These are phyloP conservation scores for Colletotrichum navitas DNA, from an alignment of 2,329 filamentous ascomycete genomes.

Conservation along the genomic window DNA sequence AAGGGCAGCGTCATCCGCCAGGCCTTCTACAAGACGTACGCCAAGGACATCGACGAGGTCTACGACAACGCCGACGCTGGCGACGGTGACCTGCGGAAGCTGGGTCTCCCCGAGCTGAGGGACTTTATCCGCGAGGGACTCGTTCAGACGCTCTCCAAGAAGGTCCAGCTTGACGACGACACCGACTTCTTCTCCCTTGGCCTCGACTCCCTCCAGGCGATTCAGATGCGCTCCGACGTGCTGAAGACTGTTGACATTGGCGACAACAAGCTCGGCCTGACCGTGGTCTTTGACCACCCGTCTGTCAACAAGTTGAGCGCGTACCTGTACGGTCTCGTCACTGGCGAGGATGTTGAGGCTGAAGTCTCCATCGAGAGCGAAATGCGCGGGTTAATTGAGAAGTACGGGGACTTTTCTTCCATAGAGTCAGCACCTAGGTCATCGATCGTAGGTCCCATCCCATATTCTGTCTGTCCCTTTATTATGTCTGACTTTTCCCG, in stretches of 20 bases:
- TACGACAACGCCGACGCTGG: constrained; percentile 50
- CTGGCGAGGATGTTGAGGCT: constrained; percentile 49
- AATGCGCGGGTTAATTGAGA: constrained; percentile 45
- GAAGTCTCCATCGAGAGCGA: constrained; percentile 48
- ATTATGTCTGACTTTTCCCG: neutral
- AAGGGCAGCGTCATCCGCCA: constrained; percentile 50
- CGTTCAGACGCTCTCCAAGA: constrained; percentile 45
- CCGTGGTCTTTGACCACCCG: constrained; percentile 70
- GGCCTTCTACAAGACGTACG: constrained; percentile 41
- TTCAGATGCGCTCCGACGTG: constrained; percentile 66
- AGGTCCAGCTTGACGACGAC: constrained; percentile 50
- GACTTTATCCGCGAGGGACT: constrained; percentile 51
- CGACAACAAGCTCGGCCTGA: constrained; percentile 62
- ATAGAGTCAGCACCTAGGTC: neutral
- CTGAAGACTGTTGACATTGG: constrained; percentile 63
- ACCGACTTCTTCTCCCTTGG: constrained; percentile 71
- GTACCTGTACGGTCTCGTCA: constrained; percentile 58
- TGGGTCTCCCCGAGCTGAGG: constrained; percentile 49
- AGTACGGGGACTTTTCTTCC: constrained; percentile 41
- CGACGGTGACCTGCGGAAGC: constrained; percentile 39
- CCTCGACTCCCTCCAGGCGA: constrained; percentile 70
- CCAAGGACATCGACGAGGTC: constrained; percentile 42
- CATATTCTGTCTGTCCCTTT: rapidly evolving
- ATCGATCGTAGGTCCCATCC: constrained; percentile 11
- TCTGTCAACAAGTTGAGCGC: constrained; percentile 60